These are phyloP conservation scores for Capsella rubella DNA, from an alignment of 441 rosid species.

Conservation along the genomic window DNA sequence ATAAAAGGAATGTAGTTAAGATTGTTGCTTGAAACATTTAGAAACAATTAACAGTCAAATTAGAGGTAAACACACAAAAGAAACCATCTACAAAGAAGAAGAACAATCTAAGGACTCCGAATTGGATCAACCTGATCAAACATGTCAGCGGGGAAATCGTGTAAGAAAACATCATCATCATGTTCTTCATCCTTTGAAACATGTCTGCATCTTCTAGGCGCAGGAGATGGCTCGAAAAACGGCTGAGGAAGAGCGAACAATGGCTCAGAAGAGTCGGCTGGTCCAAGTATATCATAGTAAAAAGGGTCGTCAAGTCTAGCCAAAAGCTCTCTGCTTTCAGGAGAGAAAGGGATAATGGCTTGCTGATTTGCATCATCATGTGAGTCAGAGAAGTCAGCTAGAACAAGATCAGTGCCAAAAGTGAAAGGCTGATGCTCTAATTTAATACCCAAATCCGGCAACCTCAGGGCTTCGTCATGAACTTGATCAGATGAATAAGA, in stretches of 20 bases:
- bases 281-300: slow-evolving; percentile 59
- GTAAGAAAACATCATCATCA: slow-evolving; percentile 67
- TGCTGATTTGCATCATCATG: slow-evolving; percentile 47
- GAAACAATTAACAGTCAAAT: background rate
- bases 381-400: slow-evolving; percentile 38
- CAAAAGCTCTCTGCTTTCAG: slow-evolving; percentile 65
- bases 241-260: slow-evolving; percentile 51
- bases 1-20: slow-evolving; percentile 20
- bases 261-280: slow-evolving; percentile 53
- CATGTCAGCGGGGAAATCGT: slow-evolving; percentile 79
- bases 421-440: slow-evolving; percentile 45
- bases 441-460: slow-evolving; percentile 38
- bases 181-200: slow-evolving; percentile 43
- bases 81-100: slow-evolving; percentile 13
- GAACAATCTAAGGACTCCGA: slow-evolving; percentile 55
- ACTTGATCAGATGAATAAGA: slow-evolving; percentile 40
- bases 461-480: slow-evolving; percentile 40
- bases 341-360: slow-evolving; percentile 49
- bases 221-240: slow-evolving; percentile 49
- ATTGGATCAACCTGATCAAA: slow-evolving; percentile 69
- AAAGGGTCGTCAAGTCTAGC: slow-evolving; percentile 64
- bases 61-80: slow-evolving; percentile 27
- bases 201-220: slow-evolving; percentile 34
- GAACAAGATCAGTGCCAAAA: slow-evolving; percentile 38
- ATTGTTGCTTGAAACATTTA: slow-evolving; percentile 27